These are phyloP conservation scores for Pseudozyma hubeiensis DNA, from an alignment of 1,284 basidiomycete species.

Conservation along the genomic window DNA sequence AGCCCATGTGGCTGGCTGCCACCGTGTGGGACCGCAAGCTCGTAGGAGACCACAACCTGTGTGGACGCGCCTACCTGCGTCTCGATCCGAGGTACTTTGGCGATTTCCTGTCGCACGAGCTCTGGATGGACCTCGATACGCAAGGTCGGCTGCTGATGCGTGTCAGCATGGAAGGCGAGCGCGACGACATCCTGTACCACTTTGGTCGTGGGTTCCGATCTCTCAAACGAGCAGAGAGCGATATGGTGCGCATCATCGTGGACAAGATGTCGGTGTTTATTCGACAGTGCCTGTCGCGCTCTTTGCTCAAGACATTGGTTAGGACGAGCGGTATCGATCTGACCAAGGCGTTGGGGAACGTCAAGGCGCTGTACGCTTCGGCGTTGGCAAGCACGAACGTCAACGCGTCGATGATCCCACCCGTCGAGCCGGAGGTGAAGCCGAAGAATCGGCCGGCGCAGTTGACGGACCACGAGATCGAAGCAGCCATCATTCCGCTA, in stretches of 20 bases:
- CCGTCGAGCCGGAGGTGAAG: slow-evolving; percentile 53
- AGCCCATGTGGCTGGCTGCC: slow-evolving; percentile 92
- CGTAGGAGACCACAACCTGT: slow-evolving; percentile 77
- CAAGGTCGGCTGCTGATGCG: slow-evolving; percentile 86
- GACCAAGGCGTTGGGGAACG: slow-evolving; percentile 66
- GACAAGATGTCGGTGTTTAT: slow-evolving; percentile 99
- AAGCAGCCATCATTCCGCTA: slow-evolving; percentile 88
- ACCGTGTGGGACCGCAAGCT: slow-evolving; percentile 90
- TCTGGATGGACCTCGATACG: slow-evolving; percentile 91
- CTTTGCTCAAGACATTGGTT: slow-evolving; percentile 73
- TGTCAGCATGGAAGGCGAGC: slow-evolving; percentile 97
- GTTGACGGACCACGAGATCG: slow-evolving; percentile 91
- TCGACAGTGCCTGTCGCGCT: slow-evolving; percentile 85
- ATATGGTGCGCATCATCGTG: slow-evolving; percentile 96
- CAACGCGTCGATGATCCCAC: slow-evolving; percentile 61
- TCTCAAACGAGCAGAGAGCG: slow-evolving; percentile 90
- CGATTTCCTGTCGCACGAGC: slow-evolving; percentile 89
- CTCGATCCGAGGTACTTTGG: slow-evolving; percentile 89
- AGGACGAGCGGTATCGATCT: slow-evolving; percentile 63
- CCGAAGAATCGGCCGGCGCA: slow-evolving; percentile 74
- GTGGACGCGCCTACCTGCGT: slow-evolving; percentile 91
- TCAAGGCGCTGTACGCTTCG: slow-evolving; percentile 65
- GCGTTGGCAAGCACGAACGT: slow-evolving; percentile 62
- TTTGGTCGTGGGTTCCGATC: slow-evolving; percentile 96
- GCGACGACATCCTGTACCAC: slow-evolving; percentile 97